A percentile compares a stretch with the other conserved stretches of the same genome.
Evolutionary conservation across 148 eudicot genomes (phyloP).

Genomic region (Vaccinium vitisidaea): DNA sequence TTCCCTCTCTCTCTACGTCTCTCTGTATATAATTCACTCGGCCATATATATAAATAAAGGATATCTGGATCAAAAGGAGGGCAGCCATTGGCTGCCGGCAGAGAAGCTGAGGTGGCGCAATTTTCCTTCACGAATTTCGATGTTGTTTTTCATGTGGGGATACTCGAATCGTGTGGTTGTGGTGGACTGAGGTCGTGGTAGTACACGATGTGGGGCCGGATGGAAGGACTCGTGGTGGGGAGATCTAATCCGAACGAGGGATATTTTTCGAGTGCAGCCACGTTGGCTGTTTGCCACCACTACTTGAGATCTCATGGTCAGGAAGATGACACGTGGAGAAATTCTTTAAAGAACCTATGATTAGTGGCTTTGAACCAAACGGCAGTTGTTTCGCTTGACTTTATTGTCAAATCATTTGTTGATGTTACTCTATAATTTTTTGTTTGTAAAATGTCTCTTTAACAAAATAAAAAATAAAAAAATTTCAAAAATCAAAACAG

Average conservation of each 20-base stretch:
- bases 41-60: no score
- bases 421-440: no score
- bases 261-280: not conserved
- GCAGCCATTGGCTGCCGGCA: constrained; percentile 35
- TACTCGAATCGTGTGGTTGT: constrained; percentile 7
- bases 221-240: constrained; percentile 3
- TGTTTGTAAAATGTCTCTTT: no score
- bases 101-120: constrained; percentile 35
- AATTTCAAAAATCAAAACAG: no score
- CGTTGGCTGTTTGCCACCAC: not conserved
- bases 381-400: not conserved
- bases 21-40: not conserved
- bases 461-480: no score
- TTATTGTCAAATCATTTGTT: no score
- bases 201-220: not conserved
- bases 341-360: not conserved
- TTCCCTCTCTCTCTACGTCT: not conserved
- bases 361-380: not conserved
- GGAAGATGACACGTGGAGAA: not conserved
- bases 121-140: constrained; percentile 27
- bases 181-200: not conserved
- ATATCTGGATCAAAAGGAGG: constrained; percentile 29
- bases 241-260: not conserved
- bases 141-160: not conserved
- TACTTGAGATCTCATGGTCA: not conserved